phyloP scores from a whole-genome alignment of 495 filamentous ascomycete genomes.

The Xylaria nigripes region DNA sequence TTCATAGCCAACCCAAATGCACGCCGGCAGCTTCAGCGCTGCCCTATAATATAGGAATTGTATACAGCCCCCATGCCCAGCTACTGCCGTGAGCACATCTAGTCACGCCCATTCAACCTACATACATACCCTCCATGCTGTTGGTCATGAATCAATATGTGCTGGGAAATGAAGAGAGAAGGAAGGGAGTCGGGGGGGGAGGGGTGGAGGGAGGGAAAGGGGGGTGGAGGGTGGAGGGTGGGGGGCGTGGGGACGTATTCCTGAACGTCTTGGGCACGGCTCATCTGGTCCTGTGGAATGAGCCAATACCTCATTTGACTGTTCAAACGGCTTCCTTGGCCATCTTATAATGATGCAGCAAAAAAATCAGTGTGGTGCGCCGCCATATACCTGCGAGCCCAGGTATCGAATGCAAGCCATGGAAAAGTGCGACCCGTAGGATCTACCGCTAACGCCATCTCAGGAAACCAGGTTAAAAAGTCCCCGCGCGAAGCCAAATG shows the following conservation, averaged over 20 bases:
- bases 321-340: constrained; percentile 18
- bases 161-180: not conserved
- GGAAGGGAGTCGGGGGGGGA: too few relatives aligned
- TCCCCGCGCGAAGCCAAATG: not conserved
- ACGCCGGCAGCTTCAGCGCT: not conserved
- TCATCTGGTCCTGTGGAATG: not conserved
- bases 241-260: not conserved
- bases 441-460: constrained; percentile 21
- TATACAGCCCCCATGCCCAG: not conserved
- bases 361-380: constrained; percentile 20
- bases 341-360: constrained; percentile 17
- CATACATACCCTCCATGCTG: not conserved
- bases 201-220: too few relatives aligned
- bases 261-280: not conserved
- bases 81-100: not conserved
- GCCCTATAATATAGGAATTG: not conserved
- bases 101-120: not conserved
- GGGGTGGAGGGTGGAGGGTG: too few relatives aligned
- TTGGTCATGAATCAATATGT: not conserved
- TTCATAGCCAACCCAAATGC: not conserved
- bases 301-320: constrained; percentile 13
- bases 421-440: constrained; percentile 7
- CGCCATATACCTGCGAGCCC: constrained; percentile 26
- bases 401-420: constrained; percentile 25
- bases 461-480: not conserved